Percentiles rank a stretch among this genome's conserved stretches.
Evolutionary conservation across 768 basidiomycete species (phyloP).

Genomic region (Suillus subluteus): DNA sequence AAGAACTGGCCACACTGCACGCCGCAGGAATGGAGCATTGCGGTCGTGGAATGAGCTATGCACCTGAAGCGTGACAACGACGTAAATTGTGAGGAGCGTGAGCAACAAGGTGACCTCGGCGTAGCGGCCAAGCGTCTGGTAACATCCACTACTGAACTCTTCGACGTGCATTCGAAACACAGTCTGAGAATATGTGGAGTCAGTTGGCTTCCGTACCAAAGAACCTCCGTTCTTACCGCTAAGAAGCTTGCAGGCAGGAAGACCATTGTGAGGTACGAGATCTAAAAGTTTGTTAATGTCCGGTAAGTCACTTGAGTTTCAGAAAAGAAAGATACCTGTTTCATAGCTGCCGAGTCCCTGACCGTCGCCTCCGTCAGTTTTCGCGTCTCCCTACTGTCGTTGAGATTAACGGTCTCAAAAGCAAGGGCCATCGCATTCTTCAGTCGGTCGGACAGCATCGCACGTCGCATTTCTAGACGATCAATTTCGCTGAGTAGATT

Average conservation of each 20-base stretch:
- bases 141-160: constrained; percentile 40
- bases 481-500: constrained; percentile 33
- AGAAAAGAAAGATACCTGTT: constrained; percentile 26
- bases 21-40: constrained; percentile 22
- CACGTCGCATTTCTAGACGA: constrained; percentile 44
- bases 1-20: constrained; percentile 28
- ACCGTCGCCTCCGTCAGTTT: constrained; percentile 50
- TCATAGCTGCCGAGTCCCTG: constrained; percentile 45
- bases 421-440: constrained; percentile 41
- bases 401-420: constrained; percentile 61
- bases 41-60: constrained; percentile 28
- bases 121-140: constrained; percentile 42
- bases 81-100: constrained; percentile 56
- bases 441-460: constrained; percentile 33
- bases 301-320: constrained; percentile 28
- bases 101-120: constrained; percentile 46
- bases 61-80: constrained; percentile 57
- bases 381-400: constrained; percentile 56
- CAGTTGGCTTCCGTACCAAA: not conserved
- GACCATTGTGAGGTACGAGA: constrained; percentile 61
- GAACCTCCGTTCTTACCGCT: constrained; percentile 24
- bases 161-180: constrained; percentile 62
- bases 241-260: constrained; percentile 60
- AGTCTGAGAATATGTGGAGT: constrained; percentile 31
- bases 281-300: constrained; percentile 17